Evolutionary conservation across 257 asterid genomes (phyloP).

Genomic region (Lantana camara): DNA sequence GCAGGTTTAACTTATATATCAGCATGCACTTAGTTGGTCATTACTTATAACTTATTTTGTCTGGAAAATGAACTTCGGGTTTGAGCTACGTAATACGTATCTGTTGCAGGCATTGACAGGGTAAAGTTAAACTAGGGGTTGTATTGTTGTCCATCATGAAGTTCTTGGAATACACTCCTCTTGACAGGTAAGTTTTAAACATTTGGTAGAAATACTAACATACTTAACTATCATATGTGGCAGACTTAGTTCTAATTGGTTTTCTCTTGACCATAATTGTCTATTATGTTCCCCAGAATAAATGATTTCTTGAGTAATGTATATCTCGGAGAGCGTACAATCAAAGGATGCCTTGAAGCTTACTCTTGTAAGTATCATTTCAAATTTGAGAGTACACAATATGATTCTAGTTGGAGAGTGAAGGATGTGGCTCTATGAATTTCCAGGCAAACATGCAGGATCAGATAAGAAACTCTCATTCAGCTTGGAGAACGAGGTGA

Average conservation of each 20-base stretch:
- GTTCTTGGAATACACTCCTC: conserved; percentile 85
- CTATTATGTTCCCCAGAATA: conserved; percentile 48
- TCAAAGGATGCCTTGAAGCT: conserved; percentile 88
- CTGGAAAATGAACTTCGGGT: not conserved
- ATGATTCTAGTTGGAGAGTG: conserved; percentile 12
- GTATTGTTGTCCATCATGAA: conserved; percentile 55
- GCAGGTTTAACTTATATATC: not conserved
- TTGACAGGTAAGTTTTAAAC: conserved; percentile 57
- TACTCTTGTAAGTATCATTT: conserved; percentile 79
- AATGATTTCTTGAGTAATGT: conserved; percentile 78
- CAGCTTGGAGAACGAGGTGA: conserved; percentile 92
- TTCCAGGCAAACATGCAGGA: conserved; percentile 87
- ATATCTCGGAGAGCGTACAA: conserved; percentile 89
- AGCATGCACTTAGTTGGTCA: not conserved
- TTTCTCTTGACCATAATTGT: conserved; percentile 8
- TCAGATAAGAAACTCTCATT: conserved; percentile 90
- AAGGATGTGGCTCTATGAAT: conserved; percentile 20
- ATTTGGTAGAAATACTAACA: conserved; percentile 6
- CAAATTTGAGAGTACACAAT: conserved; percentile 1
- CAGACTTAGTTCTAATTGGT: not conserved
- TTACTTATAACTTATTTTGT: not conserved
- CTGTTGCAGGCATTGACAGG: conserved; percentile 24
- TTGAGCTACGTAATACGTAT: not conserved
- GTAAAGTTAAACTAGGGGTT: conserved; percentile 24
- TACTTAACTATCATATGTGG: not conserved